Percentiles rank a stretch among this genome's conserved stretches.
phyloP scores from a whole-genome alignment of 2,329 filamentous ascomycete genomes.

The Triangularia verruculosa region DNA sequence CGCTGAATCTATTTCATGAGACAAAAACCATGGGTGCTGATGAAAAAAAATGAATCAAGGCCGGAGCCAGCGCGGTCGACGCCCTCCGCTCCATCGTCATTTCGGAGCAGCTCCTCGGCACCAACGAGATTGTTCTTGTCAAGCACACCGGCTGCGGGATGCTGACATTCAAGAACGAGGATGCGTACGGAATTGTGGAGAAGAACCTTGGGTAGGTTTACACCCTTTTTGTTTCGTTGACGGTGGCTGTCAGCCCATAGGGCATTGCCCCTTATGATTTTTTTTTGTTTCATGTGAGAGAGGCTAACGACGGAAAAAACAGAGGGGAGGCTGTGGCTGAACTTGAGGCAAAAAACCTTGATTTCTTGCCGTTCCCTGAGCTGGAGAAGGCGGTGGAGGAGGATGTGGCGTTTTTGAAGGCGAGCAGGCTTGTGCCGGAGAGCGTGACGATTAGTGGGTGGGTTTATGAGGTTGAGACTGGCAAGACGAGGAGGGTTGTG shows the following conservation, averaged over 20 bases:
- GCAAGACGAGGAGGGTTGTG: conserved; percentile 39
- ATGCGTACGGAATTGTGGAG: conserved; percentile 54
- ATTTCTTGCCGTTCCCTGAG: conserved; percentile 66
- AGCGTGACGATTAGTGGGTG: conserved; percentile 65
- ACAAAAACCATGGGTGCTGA: neutral
- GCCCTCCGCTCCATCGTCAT: conserved; percentile 73
- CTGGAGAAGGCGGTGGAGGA: conserved; percentile 61
- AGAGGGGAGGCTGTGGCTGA: conserved; percentile 24
- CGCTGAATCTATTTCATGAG: neutral
- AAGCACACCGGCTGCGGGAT: conserved; percentile 78
- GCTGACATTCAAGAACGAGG: conserved; percentile 63
- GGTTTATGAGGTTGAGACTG: conserved; percentile 75
- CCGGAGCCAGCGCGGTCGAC: conserved; percentile 64
- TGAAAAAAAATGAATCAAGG: conserved; percentile 33
- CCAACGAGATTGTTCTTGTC: conserved; percentile 69
- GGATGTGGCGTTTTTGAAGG: conserved; percentile 63
- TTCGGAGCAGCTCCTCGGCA: conserved; percentile 75
- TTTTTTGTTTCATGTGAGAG: neutral
- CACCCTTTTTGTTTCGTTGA: neutral
- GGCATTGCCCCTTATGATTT: neutral
- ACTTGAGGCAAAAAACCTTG: conserved; percentile 38
- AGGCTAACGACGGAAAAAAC: neutral
- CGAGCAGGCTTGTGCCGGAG: conserved; percentile 57
- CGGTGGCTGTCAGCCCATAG: too few species aligned
- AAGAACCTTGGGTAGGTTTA: conserved; percentile 50